Percentiles rank a stretch among this genome's conserved stretches.
Conservation (phyloP, 2,329 filamentous ascomycete species). For the Apiospora aurea region DNA sequence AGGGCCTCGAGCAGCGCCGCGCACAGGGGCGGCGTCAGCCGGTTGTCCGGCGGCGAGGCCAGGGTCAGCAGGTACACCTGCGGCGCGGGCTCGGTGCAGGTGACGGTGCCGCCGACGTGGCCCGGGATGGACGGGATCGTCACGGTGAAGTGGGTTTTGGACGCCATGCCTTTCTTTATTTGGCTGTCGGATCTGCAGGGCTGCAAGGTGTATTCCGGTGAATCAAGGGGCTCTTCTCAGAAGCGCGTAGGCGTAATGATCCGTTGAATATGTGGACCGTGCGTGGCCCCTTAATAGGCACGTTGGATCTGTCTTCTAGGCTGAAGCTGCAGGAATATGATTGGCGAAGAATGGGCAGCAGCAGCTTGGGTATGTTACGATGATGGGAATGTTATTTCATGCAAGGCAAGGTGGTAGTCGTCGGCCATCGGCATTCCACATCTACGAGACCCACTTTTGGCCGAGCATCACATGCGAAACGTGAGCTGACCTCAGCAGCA, state of each 20-base stretch:
- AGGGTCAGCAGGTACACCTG: conserved; percentile 77
- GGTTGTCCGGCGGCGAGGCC: conserved; percentile 76
- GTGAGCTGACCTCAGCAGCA: neutral
- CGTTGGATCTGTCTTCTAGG: neutral
- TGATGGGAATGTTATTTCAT: neutral
- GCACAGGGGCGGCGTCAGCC: conserved; percentile 74
- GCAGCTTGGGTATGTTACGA: neutral
- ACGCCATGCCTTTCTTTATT: neutral
- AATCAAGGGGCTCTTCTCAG: neutral
- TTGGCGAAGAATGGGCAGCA: neutral
- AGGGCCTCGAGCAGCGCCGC: conserved; percentile 72
- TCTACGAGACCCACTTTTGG: conserved; percentile 1
- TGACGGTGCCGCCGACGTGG: conserved; percentile 63
- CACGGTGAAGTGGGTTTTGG: conserved; percentile 62
- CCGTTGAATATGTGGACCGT: neutral
- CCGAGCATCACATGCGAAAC: conserved; percentile 22
- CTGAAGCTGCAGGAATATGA: neutral
- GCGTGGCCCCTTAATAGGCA: neutral
- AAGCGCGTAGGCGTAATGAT: neutral
- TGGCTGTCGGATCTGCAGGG: neutral
- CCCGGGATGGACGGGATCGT: conserved; percentile 55
- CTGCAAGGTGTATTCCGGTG: neutral
- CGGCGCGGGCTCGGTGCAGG: conserved; percentile 66
- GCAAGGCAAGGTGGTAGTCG: neutral
- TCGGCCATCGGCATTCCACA: conserved; percentile 13